These are phyloP conservation scores for Neofusicoccum kwambonambiense DNA, from an alignment of 2,329 filamentous ascomycete species.

Conservation along the genomic window DNA sequence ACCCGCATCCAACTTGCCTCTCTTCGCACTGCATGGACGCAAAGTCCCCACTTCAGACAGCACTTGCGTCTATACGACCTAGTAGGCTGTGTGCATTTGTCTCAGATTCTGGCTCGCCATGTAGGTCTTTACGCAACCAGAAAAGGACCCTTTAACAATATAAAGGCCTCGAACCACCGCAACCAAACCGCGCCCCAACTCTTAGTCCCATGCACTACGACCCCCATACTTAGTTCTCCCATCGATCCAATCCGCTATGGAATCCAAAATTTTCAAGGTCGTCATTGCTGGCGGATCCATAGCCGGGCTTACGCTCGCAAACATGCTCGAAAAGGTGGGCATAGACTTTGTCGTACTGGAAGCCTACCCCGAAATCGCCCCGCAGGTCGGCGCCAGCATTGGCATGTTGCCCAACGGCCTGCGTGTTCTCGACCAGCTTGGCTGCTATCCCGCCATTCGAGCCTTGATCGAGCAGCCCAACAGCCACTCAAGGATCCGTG, in stretches of 20 bases:
- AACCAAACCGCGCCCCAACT: too few species aligned
- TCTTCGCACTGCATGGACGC: too few species aligned
- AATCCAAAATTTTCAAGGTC: slow-evolving; percentile 5
- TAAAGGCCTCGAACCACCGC: not conserved
- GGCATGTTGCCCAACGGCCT: slow-evolving; percentile 21
- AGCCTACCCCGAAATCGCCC: slow-evolving; percentile 22
- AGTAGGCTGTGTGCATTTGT: not conserved
- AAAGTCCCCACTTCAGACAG: too few species aligned
- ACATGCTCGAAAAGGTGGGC: not conserved
- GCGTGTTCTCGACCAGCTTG: slow-evolving; percentile 18
- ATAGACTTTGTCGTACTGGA: slow-evolving; percentile 23
- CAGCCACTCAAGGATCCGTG: not conserved
- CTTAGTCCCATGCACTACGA: too few species aligned
- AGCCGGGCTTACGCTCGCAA: slow-evolving; percentile 15
- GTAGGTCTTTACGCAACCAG: not conserved
- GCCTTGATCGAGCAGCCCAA: not conserved
- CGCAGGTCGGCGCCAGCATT: slow-evolving; percentile 25
- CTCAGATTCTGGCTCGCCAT: not conserved
- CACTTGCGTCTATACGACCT: too few species aligned
- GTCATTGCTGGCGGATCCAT: slow-evolving; percentile 16
- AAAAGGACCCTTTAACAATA: not conserved
- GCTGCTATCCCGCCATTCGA: slow-evolving; percentile 2
- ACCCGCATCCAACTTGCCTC: too few species aligned
- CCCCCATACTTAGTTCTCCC: not conserved
- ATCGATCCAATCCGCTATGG: not conserved